Evolutionary conservation across 2,329 filamentous ascomycete species (phyloP).

Genomic region (Rachicladosporium sp.): DNA sequence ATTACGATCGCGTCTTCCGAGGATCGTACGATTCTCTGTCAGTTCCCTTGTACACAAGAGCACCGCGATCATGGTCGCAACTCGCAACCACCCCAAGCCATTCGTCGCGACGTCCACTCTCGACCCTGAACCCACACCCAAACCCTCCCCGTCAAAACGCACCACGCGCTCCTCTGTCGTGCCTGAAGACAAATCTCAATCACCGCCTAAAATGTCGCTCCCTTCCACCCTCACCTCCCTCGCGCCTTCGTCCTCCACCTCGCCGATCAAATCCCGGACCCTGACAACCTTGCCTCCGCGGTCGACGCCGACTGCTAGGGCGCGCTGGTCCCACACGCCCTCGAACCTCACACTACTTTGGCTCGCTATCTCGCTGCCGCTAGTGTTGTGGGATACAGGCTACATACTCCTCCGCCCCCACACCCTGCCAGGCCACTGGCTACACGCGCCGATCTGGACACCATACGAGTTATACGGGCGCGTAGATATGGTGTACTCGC

Average conservation of each 20-base stretch:
- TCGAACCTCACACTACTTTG: slow-evolving; percentile 52
- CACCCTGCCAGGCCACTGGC: slow-evolving; percentile 64
- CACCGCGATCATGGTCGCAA: slow-evolving; percentile 38
- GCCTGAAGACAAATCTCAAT: slow-evolving; percentile 2
- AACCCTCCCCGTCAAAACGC: slow-evolving; percentile 17
- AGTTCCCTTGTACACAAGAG: too few relatives aligned
- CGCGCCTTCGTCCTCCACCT: slow-evolving; percentile 1
- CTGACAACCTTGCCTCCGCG: neutral
- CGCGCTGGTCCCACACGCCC: slow-evolving; percentile 46
- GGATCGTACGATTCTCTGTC: too few relatives aligned
- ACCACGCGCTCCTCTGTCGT: slow-evolving; percentile 10
- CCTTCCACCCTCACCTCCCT: slow-evolving; percentile 3
- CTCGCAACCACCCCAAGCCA: slow-evolving; percentile 40
- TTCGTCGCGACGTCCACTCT: slow-evolving; percentile 21
- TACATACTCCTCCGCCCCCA: slow-evolving; percentile 72
- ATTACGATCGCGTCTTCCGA: too few relatives aligned
- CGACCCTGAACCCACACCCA: slow-evolving; percentile 7
- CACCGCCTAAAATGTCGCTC: slow-evolving; percentile 1
- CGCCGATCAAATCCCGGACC: slow-evolving; percentile 1
- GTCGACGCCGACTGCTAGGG: slow-evolving; percentile 3
- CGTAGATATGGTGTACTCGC: slow-evolving; percentile 73
- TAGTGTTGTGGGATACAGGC: slow-evolving; percentile 68
- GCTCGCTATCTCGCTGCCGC: slow-evolving; percentile 61
- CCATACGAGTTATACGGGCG: slow-evolving; percentile 72
- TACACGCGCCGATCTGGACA: slow-evolving; percentile 60